These are phyloP conservation scores for Trematosphaeria pertusa DNA, from an alignment of 2,329 filamentous ascomycete genomes.

Conservation along the genomic window DNA sequence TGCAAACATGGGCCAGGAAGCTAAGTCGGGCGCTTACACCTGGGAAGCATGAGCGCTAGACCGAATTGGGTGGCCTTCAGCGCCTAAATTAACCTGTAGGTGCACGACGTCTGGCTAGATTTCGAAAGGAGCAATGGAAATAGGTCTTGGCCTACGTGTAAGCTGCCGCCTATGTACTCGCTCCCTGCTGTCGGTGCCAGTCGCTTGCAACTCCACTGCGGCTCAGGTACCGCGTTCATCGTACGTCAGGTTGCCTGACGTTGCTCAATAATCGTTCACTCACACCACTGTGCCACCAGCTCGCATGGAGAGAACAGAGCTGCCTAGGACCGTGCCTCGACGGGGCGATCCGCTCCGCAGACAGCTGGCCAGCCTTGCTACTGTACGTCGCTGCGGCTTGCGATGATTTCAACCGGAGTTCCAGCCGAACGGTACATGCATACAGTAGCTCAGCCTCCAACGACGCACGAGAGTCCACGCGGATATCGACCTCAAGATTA, in stretches of 20 bases:
- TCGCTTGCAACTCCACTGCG: constrained; percentile 2
- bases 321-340: not conserved
- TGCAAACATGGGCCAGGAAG: constrained; percentile 26
- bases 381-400: no score
- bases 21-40: constrained; percentile 38
- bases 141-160: constrained; percentile 44
- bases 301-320: constrained; percentile 1
- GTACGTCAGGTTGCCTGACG: not conserved
- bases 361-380: no score
- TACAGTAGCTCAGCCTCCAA: constrained; percentile 16
- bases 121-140: constrained; percentile 29
- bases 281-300: constrained; percentile 11
- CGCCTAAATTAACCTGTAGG: constrained; percentile 39
- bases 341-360: constrained; percentile 13
- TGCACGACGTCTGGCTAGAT: constrained; percentile 28
- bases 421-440: constrained; percentile 5
- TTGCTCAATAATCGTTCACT: not conserved
- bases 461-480: not conserved
- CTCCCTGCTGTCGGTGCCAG: constrained; percentile 16
- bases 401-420: no score
- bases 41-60: constrained; percentile 21
- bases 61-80: constrained; percentile 31
- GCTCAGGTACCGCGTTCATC: not conserved
- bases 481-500: constrained; percentile 5
- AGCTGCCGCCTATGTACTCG: constrained; percentile 21